phyloP scores from a whole-genome alignment of 768 basidiomycete species.

The Clathrus columnatus region DNA sequence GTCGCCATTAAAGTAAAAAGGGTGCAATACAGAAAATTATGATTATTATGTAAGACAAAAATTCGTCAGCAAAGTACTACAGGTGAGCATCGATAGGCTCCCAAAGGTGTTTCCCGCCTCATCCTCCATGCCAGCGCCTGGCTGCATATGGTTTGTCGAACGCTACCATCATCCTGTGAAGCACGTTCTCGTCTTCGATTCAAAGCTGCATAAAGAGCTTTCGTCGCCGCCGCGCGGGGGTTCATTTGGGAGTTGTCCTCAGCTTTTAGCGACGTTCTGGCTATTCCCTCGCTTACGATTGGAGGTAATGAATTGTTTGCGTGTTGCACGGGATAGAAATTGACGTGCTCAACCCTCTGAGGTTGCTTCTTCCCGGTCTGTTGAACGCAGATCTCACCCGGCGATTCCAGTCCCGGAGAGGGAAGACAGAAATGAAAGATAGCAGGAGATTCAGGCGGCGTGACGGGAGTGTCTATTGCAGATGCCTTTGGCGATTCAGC shows the following conservation, averaged over 20 bases:
- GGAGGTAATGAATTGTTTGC: slow-evolving; percentile 14
- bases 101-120: not conserved
- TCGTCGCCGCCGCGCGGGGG: slow-evolving; percentile 5
- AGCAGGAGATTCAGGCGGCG: slow-evolving; percentile 60
- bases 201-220: not conserved
- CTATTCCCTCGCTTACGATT: slow-evolving; percentile 10
- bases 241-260: no score
- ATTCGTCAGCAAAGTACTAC: not conserved
- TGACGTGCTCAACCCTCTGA: slow-evolving; percentile 60
- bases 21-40: not conserved
- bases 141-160: not conserved
- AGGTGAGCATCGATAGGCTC: not conserved
- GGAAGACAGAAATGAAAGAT: slow-evolving; percentile 63
- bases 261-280: no score
- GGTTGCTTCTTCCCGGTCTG: slow-evolving; percentile 26
- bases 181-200: not conserved
- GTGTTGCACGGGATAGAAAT: slow-evolving; percentile 36
- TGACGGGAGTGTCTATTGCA: slow-evolving; percentile 49
- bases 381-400: slow-evolving; percentile 49
- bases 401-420: slow-evolving; percentile 58
- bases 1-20: not conserved
- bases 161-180: not conserved
- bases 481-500: slow-evolving; percentile 56
- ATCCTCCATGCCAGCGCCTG: not conserved
- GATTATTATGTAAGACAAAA: not conserved